Percentiles rank a stretch among this genome's conserved stretches.
Evolutionary conservation across 2,329 filamentous ascomycete genomes (phyloP).

Genomic region (Ophiostoma angusticollis): DNA sequence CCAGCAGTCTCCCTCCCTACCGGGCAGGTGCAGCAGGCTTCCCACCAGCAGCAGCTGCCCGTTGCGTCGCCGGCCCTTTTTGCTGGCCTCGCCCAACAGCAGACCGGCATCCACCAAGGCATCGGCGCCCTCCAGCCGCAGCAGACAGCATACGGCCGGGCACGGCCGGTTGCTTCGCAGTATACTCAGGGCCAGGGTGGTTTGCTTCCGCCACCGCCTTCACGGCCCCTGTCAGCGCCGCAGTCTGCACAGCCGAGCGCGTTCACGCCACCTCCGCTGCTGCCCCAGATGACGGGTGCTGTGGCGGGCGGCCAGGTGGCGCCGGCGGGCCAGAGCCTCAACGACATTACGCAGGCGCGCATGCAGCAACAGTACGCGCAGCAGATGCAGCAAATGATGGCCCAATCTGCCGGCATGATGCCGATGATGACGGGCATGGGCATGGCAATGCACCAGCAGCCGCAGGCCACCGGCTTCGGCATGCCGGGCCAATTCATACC

Average conservation of each 20-base stretch:
- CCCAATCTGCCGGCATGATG: conserved; percentile 26
- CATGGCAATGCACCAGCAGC: conserved; percentile 12
- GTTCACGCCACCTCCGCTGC: conserved; percentile 62
- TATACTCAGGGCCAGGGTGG: conserved; percentile 44
- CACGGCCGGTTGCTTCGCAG: conserved; percentile 60
- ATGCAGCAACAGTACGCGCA: conserved; percentile 47
- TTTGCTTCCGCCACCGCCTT: conserved; percentile 54
- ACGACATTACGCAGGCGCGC: conserved; percentile 56
- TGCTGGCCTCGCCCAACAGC: conserved; percentile 33
- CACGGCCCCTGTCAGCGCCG: conserved; percentile 75
- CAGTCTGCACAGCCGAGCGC: conserved; percentile 62
- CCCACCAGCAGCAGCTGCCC: conserved; percentile 25
- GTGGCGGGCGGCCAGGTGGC: conserved; percentile 45
- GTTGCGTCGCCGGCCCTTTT: conserved; percentile 50
- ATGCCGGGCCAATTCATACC: conserved; percentile 28
- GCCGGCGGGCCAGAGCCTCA: conserved; percentile 62
- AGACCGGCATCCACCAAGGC: conserved; percentile 29
- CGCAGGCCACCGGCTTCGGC: conserved; percentile 25
- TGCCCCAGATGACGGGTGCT: conserved; percentile 73
- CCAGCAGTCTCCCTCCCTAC: conserved; percentile 15
- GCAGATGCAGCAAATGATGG: conserved; percentile 25
- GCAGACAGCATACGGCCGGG: conserved; percentile 39
- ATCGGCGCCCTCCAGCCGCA: conserved; percentile 27
- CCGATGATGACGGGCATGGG: conserved; percentile 33
- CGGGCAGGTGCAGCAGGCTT: conserved; percentile 19